Conservation (phyloP, 2,329 filamentous ascomycete species). For the Phialocephala sp. region DNA sequence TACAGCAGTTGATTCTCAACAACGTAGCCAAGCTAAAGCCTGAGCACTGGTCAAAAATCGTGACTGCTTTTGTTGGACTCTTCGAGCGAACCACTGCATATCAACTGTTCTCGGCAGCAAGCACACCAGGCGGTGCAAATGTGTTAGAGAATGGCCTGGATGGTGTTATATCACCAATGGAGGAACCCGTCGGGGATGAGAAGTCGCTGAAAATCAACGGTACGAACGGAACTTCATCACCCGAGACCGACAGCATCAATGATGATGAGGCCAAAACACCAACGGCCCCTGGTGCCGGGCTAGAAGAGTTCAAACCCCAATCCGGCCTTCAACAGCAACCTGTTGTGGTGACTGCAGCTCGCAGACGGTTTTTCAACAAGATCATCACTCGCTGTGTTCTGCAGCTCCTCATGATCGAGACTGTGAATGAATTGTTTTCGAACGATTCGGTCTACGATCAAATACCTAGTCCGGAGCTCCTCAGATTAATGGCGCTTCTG, state of each 20-base stretch:
- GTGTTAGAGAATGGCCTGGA: slow-evolving; percentile 60
- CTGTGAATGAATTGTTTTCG: slow-evolving; percentile 97
- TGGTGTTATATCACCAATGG: slow-evolving; percentile 47
- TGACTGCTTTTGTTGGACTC: slow-evolving; percentile 92
- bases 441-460: slow-evolving; percentile 94
- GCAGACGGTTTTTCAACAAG: slow-evolving; percentile 95
- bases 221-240: slow-evolving; percentile 47
- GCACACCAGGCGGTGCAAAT: slow-evolving; percentile 58
- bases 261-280: slow-evolving; percentile 41
- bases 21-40: slow-evolving; percentile 91
- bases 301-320: slow-evolving; percentile 85
- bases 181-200: slow-evolving; percentile 45
- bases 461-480: slow-evolving; percentile 87
- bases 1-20: slow-evolving; percentile 95
- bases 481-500: slow-evolving; percentile 90
- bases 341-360: slow-evolving; percentile 88
- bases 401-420: slow-evolving; percentile 98
- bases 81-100: slow-evolving; percentile 95
- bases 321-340: slow-evolving; percentile 83
- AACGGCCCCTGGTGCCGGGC: slow-evolving; percentile 35
- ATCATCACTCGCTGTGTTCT: slow-evolving; percentile 99
- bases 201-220: slow-evolving; percentile 68
- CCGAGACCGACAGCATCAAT: slow-evolving; percentile 39
- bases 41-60: slow-evolving; percentile 92
- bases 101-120: slow-evolving; percentile 88